Conservation (phyloP, 352 stramenopile species). For the Pythium insidiosum region DNA sequence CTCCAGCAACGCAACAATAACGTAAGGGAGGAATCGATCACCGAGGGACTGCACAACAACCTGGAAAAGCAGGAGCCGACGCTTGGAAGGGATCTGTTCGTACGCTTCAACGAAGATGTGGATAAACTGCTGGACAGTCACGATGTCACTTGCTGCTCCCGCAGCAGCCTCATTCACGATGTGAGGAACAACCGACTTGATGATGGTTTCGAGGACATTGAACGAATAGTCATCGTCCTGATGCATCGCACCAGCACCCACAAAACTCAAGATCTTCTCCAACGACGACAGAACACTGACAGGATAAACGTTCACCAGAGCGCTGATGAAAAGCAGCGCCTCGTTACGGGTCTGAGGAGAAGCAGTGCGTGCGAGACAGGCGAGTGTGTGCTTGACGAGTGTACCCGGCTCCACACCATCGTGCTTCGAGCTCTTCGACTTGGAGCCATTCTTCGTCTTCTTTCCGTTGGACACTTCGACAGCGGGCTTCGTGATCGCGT, state of each 20-base stretch:
- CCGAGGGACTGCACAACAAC: constrained; percentile 53
- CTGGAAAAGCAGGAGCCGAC: constrained; percentile 54
- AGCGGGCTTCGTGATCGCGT: constrained; percentile 6
- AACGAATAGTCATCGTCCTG: constrained; percentile 85
- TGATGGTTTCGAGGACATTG: constrained; percentile 81
- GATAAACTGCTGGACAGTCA: constrained; percentile 72
- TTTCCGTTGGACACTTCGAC: no score
- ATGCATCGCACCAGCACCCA: constrained; percentile 45
- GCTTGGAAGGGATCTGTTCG: constrained; percentile 49
- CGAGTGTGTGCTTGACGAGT: constrained; percentile 76
- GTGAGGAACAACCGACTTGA: constrained; percentile 72
- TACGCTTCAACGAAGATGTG: constrained; percentile 69
- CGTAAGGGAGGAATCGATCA: constrained; percentile 37
- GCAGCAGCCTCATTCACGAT: constrained; percentile 25
- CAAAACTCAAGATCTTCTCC: constrained; percentile 69
- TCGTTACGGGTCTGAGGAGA: constrained; percentile 79
- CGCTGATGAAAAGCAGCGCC: constrained; percentile 71
- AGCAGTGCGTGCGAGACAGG: constrained; percentile 48
- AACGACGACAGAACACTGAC: constrained; percentile 63
- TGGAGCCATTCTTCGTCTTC: constrained; percentile 4
- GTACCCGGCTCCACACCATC: constrained; percentile 36
- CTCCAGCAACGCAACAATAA: constrained; percentile 49
- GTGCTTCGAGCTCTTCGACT: constrained; percentile 17
- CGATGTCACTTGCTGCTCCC: constrained; percentile 10
- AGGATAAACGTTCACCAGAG: constrained; percentile 69